Conservation (phyloP, 176 grass and related monocot genomes). For the Saccharum spontaneum region DNA sequence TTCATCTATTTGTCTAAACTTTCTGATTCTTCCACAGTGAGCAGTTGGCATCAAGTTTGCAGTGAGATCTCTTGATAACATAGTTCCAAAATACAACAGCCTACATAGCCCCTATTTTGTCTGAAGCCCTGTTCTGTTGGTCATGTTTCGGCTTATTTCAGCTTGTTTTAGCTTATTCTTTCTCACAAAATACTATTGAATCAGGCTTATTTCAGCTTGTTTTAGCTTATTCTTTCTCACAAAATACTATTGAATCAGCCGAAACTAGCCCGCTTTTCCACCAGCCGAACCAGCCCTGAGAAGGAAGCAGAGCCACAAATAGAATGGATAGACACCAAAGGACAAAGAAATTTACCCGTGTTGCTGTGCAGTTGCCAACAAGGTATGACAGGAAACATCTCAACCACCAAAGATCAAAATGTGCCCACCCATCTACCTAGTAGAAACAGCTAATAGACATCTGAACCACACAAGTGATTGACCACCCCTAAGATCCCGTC, state of each 20-base stretch:
- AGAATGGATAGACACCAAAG: not conserved
- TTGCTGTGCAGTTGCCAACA: not conserved
- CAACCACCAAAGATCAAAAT: slow-evolving; percentile 24
- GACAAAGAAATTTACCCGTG: not conserved
- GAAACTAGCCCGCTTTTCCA: too few relatives aligned
- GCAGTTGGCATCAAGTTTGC: not conserved
- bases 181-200: too few relatives aligned
- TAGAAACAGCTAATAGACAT: slow-evolving; percentile 26
- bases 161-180: too few relatives aligned
- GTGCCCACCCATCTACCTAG: not conserved
- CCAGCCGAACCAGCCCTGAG: too few relatives aligned
- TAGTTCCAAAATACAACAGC: not conserved
- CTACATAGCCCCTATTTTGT: not conserved
- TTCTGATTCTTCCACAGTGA: not conserved
- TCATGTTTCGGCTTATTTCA: too few relatives aligned
- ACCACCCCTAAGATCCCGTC: slow-evolving; percentile 22
- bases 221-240: too few relatives aligned
- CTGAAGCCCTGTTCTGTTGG: too few relatives aligned
- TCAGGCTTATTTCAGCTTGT: too few relatives aligned
- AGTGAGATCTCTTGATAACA: not conserved
- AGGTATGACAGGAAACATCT: not conserved
- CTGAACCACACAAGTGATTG: slow-evolving; percentile 22
- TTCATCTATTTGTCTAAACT: not conserved
- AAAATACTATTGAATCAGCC: too few relatives aligned
- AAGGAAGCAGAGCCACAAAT: not conserved